Evolutionary conservation across 495 filamentous ascomycete genomes (phyloP).

Genomic region (Hypoxylon crocopeplum): DNA sequence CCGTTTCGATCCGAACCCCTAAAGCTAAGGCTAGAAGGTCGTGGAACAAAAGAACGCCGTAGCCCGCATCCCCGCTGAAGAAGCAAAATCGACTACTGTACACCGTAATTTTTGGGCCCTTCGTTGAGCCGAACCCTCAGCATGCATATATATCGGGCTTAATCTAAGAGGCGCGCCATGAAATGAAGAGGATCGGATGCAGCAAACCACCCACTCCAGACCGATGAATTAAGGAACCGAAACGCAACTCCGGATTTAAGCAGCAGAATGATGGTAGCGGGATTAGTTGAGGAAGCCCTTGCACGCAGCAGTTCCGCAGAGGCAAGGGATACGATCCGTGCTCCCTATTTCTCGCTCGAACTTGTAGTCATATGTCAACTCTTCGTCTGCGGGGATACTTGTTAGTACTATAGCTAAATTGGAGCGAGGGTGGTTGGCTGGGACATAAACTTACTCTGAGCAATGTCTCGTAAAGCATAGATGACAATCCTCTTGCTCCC

Average conservation of each 20-base stretch:
- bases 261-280: neutral
- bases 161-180: conserved; percentile 15
- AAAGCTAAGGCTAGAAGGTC: conserved; percentile 2
- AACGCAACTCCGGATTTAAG: conserved; percentile 6
- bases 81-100: conserved; percentile 27
- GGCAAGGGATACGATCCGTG: conserved; percentile 93
- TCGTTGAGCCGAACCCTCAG: conserved; percentile 15
- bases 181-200: conserved; percentile 28
- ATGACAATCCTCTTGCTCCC: conserved; percentile 99
- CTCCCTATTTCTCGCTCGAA: conserved; percentile 97
- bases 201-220: conserved; percentile 22
- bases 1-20: conserved; percentile 10
- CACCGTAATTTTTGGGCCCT: conserved; percentile 19
- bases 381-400: conserved; percentile 73
- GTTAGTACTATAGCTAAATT: conserved; percentile 50
- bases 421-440: neutral
- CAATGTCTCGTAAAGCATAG: conserved; percentile 94
- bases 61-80: neutral
- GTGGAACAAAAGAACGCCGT: conserved; percentile 24
- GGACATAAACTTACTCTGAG: conserved; percentile 73
- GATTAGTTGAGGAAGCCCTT: conserved; percentile 97
- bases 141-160: conserved; percentile 36
- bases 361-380: conserved; percentile 99
- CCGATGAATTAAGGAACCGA: conserved; percentile 6
- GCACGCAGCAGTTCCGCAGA: conserved; percentile 93